Conservation (phyloP, 2,329 filamentous ascomycete species). For the Pyrenochaeta sp. region DNA sequence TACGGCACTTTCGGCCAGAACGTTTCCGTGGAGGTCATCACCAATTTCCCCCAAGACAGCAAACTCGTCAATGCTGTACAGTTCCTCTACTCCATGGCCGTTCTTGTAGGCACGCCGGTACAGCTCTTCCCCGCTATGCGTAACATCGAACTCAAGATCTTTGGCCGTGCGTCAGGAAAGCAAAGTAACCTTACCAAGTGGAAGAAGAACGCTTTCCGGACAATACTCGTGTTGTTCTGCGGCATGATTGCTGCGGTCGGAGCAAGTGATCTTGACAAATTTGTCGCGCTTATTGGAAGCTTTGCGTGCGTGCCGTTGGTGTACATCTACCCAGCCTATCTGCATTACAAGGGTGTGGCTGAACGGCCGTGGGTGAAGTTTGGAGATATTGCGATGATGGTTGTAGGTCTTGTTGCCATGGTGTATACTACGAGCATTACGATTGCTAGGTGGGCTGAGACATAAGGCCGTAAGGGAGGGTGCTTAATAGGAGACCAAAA, state of each 20-base stretch:
- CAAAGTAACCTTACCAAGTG: conserved; percentile 72
- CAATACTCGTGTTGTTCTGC: conserved; percentile 65
- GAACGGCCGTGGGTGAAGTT: conserved; percentile 63
- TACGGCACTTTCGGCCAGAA: conserved; percentile 76
- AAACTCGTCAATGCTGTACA: conserved; percentile 79
- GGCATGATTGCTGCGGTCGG: conserved; percentile 69
- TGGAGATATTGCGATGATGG: conserved; percentile 69
- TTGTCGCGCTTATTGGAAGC: conserved; percentile 76
- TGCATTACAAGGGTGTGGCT: conserved; percentile 75
- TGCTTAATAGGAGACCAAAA: background rate
- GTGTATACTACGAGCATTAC: conserved; percentile 75
- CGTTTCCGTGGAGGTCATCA: conserved; percentile 77
- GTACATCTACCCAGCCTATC: conserved; percentile 76
- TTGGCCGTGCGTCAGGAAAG: conserved; percentile 73
- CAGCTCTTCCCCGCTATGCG: conserved; percentile 78
- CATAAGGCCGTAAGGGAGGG: conserved; percentile 1
- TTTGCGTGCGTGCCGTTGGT: conserved; percentile 79
- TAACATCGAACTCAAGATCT: conserved; percentile 73
- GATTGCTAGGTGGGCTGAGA: conserved; percentile 51
- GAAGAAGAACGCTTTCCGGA: conserved; percentile 76
- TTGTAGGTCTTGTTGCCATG: conserved; percentile 74
- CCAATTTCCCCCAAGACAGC: conserved; percentile 76
- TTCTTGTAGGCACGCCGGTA: conserved; percentile 76
- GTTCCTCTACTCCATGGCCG: conserved; percentile 76
- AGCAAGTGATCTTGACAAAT: conserved; percentile 75